Evolutionary conservation across 176 grass and related monocot genomes (phyloP), one percentile per base, ranked within the genome.

Genomic region (Avena atlantica): DNA sequence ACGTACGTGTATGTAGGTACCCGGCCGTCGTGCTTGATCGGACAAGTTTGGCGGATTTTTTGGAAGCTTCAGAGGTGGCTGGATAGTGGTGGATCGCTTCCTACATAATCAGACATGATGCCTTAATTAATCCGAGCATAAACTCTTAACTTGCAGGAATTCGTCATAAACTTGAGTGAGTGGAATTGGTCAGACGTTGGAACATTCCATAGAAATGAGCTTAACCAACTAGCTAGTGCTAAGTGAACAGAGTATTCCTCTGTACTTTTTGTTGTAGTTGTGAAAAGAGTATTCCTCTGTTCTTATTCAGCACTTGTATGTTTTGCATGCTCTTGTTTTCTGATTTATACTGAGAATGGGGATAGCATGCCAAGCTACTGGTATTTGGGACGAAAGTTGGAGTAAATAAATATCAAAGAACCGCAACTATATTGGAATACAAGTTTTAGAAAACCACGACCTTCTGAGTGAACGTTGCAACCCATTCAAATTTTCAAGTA

Each of bases 31-130:
- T 50, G 72, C 37, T 45, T 86, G 78, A 78, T 88, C 70, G 86
- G 78, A 64, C 71, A 81, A 88, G 90, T 88, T 88, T 56, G 90
- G 86, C 82, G 49, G 78, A 40, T 17, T 6, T 88, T 81, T 77
- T 91, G 81, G 78, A 88, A 67, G 16, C 36, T 84, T 19, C 45
- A 9, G 62, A 8, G 7, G 53, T 12, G 25, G 9, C 14, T 81
- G 40, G 40, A 42, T 42, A 42, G 40, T 42, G 51, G 40, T 42
- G 51, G 51, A 67, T 62, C 40, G 6, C 58, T 81, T 29, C 9
- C 53, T 76, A 59, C 12, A 15, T 57, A n/a, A 12, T 64, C 45
- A 4, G 9, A 34, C n/a, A 12, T 75, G 58, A 37, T 68, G 34
- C 56, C 56, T 58, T 90, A 79, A 27, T 58, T 20, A 57, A 67